These are phyloP conservation scores for Candida wancherniae DNA, from an alignment of 805 yeast genomes.

Conservation along the genomic window DNA sequence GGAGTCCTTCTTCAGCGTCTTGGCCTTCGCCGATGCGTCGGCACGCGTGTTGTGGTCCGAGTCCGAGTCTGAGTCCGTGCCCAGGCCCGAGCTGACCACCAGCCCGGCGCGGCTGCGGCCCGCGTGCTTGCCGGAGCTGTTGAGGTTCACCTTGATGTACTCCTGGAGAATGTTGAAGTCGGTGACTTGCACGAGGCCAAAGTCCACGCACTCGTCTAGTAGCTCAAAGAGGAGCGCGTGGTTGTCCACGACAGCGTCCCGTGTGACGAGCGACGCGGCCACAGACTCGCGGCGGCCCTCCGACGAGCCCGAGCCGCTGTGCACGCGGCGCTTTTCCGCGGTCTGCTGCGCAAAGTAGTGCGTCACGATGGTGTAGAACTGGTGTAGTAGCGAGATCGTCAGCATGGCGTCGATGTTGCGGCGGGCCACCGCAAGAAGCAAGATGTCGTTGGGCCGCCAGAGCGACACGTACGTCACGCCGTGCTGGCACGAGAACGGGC, in stretches of 20 bases:
- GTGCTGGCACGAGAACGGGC: constrained; percentile 43
- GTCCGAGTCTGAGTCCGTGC: constrained; percentile 8
- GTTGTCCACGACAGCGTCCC: constrained; percentile 65
- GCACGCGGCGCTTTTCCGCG: neutral
- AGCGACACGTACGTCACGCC: constrained; percentile 57
- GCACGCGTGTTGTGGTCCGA: constrained; percentile 4
- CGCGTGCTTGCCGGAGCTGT: constrained; percentile 17
- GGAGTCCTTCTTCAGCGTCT: constrained; percentile 7
- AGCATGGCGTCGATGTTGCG: constrained; percentile 55
- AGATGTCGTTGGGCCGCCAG: constrained; percentile 40
- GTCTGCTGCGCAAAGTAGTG: constrained; percentile 24
- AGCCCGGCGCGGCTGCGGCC: constrained; percentile 4
- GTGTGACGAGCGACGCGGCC: constrained; percentile 2
- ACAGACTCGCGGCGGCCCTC: too few relatives aligned
- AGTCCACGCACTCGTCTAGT: constrained; percentile 87
- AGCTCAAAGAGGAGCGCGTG: constrained; percentile 71
- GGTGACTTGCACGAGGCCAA: constrained; percentile 80
- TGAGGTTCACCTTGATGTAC: constrained; percentile 58
- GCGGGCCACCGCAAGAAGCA: constrained; percentile 38
- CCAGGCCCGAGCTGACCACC: constrained; percentile 6
- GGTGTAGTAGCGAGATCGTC: constrained; percentile 49
- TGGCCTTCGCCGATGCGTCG: constrained; percentile 4
- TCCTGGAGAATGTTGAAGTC: constrained; percentile 75
- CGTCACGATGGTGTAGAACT: constrained; percentile 25
- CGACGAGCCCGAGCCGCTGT: too few relatives aligned